phyloP scores from a whole-genome alignment of 2,329 filamentous ascomycete genomes.

The Cyphellophora europaea region DNA sequence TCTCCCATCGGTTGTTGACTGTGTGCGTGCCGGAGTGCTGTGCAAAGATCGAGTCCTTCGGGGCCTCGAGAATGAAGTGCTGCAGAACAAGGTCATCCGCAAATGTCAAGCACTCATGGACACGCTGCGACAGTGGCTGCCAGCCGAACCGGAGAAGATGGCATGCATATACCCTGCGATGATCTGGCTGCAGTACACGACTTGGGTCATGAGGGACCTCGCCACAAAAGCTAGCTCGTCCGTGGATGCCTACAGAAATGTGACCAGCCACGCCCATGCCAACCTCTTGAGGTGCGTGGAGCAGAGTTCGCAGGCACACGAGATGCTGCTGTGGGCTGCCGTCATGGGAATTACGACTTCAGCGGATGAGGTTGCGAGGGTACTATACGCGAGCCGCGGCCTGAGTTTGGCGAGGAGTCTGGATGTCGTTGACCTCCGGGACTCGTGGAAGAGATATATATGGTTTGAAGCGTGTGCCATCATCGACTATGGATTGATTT shows the following conservation, averaged over 20 bases:
- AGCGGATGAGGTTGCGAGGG: background rate
- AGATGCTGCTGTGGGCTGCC: constrained; percentile 3
- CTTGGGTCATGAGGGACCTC: constrained; percentile 4
- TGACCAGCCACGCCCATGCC: constrained; percentile 2
- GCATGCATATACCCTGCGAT: constrained; percentile 4
- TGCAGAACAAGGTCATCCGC: constrained; percentile 4
- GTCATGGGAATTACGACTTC: constrained; percentile 2
- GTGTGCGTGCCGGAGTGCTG: constrained; percentile 2
- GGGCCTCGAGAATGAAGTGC: background rate
- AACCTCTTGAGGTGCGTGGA: constrained; percentile 2
- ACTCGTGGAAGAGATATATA: background rate
- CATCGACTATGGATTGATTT: constrained; percentile 2
- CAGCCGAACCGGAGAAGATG: constrained; percentile 1
- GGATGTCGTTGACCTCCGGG: constrained; percentile 1
- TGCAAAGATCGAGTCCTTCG: background rate
- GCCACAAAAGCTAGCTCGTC: constrained; percentile 2
- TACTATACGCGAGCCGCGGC: background rate
- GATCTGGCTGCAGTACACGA: constrained; percentile 4
- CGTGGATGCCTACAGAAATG: constrained; percentile 1
- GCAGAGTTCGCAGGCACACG: constrained; percentile 1
- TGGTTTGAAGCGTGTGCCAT: constrained; percentile 3
- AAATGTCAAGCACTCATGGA: constrained; percentile 3
- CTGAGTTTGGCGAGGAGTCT: background rate
- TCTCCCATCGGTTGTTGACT: constrained; percentile 1
- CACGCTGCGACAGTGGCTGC: constrained; percentile 1